phyloP scores from a whole-genome alignment of 306 rosid species.

The Herpetospermum pedunculosum region DNA sequence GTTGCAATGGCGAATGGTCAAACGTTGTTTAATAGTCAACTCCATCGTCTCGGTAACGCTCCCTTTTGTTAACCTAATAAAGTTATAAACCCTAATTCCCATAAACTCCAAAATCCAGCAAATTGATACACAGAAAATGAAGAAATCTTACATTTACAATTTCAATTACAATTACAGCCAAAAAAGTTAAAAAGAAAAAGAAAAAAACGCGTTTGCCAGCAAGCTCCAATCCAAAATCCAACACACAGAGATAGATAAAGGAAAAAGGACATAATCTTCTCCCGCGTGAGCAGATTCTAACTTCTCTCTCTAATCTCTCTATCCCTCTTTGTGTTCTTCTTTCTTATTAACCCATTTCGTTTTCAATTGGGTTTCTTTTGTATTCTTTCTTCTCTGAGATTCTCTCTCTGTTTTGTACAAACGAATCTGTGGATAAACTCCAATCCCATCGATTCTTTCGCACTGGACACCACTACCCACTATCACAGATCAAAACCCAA shows the following conservation, averaged over 20 bases:
- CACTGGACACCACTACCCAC: background rate
- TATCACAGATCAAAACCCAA: background rate
- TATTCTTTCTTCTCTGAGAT: background rate
- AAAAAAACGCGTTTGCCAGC: conserved; percentile 3
- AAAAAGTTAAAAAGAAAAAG: background rate
- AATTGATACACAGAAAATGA: no score
- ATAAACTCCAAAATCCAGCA: background rate
- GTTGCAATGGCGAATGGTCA: background rate
- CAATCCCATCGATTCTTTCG: background rate
- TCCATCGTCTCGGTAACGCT: background rate
- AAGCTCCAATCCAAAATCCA: background rate
- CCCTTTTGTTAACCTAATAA: background rate
- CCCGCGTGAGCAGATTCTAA: conserved; percentile 14
- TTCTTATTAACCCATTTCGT: background rate
- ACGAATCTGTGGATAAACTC: background rate
- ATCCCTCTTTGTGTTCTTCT: no score
- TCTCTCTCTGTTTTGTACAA: background rate
- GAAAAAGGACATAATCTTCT: conserved; percentile 1
- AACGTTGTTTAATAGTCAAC: background rate
- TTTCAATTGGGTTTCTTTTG: background rate
- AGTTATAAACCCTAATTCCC: background rate
- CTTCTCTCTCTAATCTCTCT: background rate
- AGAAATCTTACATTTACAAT: background rate
- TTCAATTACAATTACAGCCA: background rate
- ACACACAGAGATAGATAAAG: background rate